These are phyloP conservation scores for Clathrus columnatus DNA, from an alignment of 768 basidiomycete species.

Conservation along the genomic window DNA sequence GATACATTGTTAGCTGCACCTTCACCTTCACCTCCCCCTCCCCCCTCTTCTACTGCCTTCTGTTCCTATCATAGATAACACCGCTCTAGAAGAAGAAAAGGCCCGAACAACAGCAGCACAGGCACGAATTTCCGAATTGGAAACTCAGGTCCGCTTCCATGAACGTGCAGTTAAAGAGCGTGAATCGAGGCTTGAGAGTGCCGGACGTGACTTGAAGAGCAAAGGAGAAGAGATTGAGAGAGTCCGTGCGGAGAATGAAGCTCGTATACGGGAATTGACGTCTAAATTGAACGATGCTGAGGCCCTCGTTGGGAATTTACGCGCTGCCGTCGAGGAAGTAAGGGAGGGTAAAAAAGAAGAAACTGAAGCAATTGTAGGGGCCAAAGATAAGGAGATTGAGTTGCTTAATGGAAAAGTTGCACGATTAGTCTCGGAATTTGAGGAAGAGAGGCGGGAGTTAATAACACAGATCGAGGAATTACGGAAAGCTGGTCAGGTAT, in stretches of 20 bases:
- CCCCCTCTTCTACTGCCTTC: slow-evolving; percentile 26
- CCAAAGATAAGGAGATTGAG: slow-evolving; percentile 54
- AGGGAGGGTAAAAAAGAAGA: slow-evolving; percentile 45
- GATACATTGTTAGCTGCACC: slow-evolving; percentile 14
- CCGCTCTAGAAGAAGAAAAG: slow-evolving; percentile 14
- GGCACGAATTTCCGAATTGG: slow-evolving; percentile 32
- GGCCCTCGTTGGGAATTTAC: slow-evolving; percentile 37
- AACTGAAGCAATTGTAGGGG: slow-evolving; percentile 39
- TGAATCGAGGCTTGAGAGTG: slow-evolving; percentile 34
- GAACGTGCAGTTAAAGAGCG: slow-evolving; percentile 39
- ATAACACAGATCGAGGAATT: slow-evolving; percentile 73
- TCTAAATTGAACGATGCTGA: slow-evolving; percentile 38
- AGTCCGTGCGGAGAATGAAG: slow-evolving; percentile 36
- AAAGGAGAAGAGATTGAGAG: slow-evolving; percentile 36
- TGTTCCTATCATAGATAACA: slow-evolving; percentile 19
- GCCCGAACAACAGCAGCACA: slow-evolving; percentile 19
- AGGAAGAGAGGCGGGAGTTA: slow-evolving; percentile 59
- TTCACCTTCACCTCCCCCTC: slow-evolving; percentile 13
- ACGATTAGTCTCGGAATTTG: slow-evolving; percentile 29
- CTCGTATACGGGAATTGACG: slow-evolving; percentile 33
- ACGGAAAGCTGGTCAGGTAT: slow-evolving; percentile 79
- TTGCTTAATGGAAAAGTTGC: slow-evolving; percentile 39
- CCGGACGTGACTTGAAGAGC: slow-evolving; percentile 37
- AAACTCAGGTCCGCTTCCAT: slow-evolving; percentile 31
- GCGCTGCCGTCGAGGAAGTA: slow-evolving; percentile 38